Evolutionary conservation across 2,329 filamentous ascomycete species (phyloP).

Genomic region (Aspergillus sp.): DNA sequence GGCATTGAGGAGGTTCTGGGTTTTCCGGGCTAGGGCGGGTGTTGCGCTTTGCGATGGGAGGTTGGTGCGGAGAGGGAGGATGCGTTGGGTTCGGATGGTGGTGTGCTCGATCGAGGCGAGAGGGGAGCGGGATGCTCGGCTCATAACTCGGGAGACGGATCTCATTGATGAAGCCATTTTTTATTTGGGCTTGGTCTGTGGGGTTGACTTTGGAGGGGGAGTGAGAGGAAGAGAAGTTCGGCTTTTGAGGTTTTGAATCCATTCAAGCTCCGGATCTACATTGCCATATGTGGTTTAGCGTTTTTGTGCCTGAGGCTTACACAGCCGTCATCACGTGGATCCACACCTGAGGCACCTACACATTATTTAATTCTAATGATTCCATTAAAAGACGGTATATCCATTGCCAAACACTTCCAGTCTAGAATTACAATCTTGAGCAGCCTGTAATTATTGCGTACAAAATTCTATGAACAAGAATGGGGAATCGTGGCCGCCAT

Average conservation of each 20-base stretch:
- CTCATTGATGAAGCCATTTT: constrained; percentile 24
- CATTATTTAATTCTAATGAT: background rate
- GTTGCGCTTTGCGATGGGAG: background rate
- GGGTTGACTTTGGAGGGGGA: background rate
- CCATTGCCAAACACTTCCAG: too few relatives aligned
- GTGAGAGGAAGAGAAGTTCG: constrained; percentile 3
- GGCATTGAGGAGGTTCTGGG: constrained; percentile 1
- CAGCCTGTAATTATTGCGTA: too few relatives aligned
- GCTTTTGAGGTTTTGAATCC: background rate
- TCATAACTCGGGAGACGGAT: constrained; percentile 11
- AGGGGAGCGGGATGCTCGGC: constrained; percentile 9
- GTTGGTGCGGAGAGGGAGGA: constrained; percentile 1
- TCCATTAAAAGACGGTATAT: too few relatives aligned
- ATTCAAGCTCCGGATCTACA: constrained; percentile 5
- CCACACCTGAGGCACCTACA: background rate
- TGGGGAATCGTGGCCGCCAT: too few relatives aligned
- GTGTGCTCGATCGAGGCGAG: constrained; percentile 5
- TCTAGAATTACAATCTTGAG: too few relatives aligned
- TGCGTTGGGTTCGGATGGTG: constrained; percentile 1
- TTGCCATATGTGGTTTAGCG: constrained; percentile 16
- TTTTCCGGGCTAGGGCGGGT: background rate
- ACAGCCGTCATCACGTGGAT: constrained; percentile 4
- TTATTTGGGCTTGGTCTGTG: constrained; percentile 1
- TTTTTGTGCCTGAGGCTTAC: constrained; percentile 6
- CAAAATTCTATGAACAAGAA: too few relatives aligned